A percentile compares a stretch with the other conserved stretches of the same genome.
phyloP scores from a whole-genome alignment of 1,284 basidiomycete genomes.

The Nidula niveotomentosa region DNA sequence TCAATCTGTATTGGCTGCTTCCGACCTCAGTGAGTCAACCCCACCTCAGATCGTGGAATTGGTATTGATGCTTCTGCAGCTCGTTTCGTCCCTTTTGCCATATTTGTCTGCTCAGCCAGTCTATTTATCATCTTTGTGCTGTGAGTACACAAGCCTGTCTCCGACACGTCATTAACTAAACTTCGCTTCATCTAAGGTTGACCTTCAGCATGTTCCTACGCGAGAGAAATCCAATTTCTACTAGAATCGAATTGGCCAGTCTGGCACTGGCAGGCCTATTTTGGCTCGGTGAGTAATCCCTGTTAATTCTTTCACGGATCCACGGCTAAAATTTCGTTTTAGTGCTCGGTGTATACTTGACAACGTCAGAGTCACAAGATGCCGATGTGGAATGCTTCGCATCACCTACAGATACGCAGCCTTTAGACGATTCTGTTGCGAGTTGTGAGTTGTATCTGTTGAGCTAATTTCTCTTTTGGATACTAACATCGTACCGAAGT shows the following conservation, averaged over 20 bases:
- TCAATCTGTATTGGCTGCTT: constrained; percentile 63
- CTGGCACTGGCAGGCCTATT: constrained; percentile 71
- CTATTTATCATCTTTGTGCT: constrained; percentile 65
- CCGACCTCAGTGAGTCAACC: constrained; percentile 68
- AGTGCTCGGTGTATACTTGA: constrained; percentile 74
- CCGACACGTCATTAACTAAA: too few relatives aligned
- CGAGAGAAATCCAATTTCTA: constrained; percentile 72
- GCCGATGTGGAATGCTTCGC: constrained; percentile 82
- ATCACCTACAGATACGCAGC: constrained; percentile 44
- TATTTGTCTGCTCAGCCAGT: constrained; percentile 73
- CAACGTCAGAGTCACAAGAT: constrained; percentile 68
- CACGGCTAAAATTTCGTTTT: constrained; percentile 3
- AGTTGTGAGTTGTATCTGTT: constrained; percentile 50
- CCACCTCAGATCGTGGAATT: constrained; percentile 4
- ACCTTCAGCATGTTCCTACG: constrained; percentile 60
- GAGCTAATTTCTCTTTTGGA: background rate
- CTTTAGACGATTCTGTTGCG: constrained; percentile 49
- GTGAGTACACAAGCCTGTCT: constrained; percentile 35
- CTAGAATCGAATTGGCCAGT: constrained; percentile 71
- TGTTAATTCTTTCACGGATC: constrained; percentile 5
- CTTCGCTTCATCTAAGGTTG: constrained; percentile 38
- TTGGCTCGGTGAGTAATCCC: constrained; percentile 63
- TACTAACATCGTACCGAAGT: constrained; percentile 31
- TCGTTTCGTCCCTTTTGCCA: constrained; percentile 80
- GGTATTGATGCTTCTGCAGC: constrained; percentile 38